These are phyloP conservation scores for Solanum corneliomulleri DNA, from an alignment of 257 asterid species.

Conservation along the genomic window DNA sequence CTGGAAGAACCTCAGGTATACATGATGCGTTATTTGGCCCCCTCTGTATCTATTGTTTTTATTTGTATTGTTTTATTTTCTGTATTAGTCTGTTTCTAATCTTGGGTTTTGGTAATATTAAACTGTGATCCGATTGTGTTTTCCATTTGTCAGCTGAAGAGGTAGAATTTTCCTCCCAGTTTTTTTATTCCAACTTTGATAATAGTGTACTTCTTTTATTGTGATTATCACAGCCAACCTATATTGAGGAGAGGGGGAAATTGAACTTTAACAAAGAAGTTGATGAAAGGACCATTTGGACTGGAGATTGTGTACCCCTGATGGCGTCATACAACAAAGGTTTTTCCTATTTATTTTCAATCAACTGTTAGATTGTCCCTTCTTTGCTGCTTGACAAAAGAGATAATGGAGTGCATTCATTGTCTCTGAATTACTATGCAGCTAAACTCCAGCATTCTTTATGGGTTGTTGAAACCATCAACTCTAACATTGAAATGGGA, in stretches of 20 bases:
- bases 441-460: conserved; percentile 89
- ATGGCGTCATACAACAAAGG: conserved; percentile 89
- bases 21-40: not conserved
- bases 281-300: conserved; percentile 92
- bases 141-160: not conserved
- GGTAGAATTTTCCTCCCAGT: not conserved
- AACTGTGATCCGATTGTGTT: not conserved
- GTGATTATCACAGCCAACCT: conserved; percentile 38
- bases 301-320: conserved; percentile 64
- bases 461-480: conserved; percentile 69
- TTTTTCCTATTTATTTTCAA: conserved; percentile 1
- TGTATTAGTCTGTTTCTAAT: not conserved
- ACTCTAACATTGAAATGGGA: conserved; percentile 31
- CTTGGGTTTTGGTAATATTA: not conserved
- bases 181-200: not conserved
- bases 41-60: not conserved
- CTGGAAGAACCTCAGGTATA: conserved; percentile 85
- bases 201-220: not conserved
- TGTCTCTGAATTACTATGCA: conserved; percentile 17
- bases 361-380: not conserved
- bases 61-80: not conserved
- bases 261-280: conserved; percentile 59
- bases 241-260: conserved; percentile 84
- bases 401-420: not conserved
- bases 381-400: not conserved